Base-by-base conservation (phyloP, 768 basidiomycete species). In the Calocybe cyanea region DNA sequence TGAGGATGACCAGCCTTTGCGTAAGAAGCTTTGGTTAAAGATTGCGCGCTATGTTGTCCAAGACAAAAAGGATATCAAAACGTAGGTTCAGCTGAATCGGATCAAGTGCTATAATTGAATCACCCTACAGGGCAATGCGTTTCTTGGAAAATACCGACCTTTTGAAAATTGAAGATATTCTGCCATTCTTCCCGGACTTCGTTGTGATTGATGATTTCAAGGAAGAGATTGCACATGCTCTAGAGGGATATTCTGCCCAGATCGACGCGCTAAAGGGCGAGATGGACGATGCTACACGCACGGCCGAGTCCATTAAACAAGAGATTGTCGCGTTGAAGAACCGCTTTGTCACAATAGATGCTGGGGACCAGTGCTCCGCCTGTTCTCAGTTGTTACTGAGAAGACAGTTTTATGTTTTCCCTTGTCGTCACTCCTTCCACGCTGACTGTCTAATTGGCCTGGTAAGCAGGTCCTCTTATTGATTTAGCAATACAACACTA, bases 151-250 rank as follows among this genome's bases (percentile, higher is more conserved):
- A 91, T 52, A 95, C 96, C 0, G 85, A 91, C 55, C 69, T 98
- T 28, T 80, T 99, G 60, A 97, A 97, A 67, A 95, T 99, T 53
- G 96, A 99, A 61, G 96, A 99, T 60, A 96, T 99, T 50, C 70
- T 99, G 14, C 96, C 96, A 4, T 99, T 98, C 83, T 98, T 99
- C 82, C 95, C 96, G 2, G 95, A 98, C 67, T 99, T 99, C 61
- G 92, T 95, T 10, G 90, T 97, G 48, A 97, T 99, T 54, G 96
- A 98, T 61, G 96, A 98, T 62, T 98, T 99, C 78, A 99, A 99
- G 64, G 90, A 95, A 56, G 95, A 98, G 67, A 98, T 98, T 53
- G 95, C 94, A 40, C 85, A 85, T 49, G 96, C 96, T 0, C 69
- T 99, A 53, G 95, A 99, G 61, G 88, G 88, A 1, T 98, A 97